Percentiles rank a stretch among this genome's conserved stretches.
These are phyloP conservation scores for Saccharomyces hybrid DNA, from an alignment of 1,139 yeast species.

Conservation along the genomic window DNA sequence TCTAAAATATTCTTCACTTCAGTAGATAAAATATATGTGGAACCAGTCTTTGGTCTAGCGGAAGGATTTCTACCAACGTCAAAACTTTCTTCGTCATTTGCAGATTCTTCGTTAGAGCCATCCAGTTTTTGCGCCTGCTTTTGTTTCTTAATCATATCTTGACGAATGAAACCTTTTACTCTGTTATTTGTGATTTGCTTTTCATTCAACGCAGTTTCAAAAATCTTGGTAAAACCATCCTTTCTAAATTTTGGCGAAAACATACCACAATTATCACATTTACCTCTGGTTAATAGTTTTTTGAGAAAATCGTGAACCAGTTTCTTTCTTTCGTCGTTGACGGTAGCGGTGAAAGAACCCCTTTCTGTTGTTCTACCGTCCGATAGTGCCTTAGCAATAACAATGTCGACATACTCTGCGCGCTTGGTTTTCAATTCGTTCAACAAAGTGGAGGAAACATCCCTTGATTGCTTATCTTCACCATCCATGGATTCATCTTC, in stretches of 20 bases:
- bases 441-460: conserved; percentile 34
- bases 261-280: conserved; percentile 95
- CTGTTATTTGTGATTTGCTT: conserved; percentile 76
- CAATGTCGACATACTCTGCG: conserved; percentile 58
- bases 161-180: conserved; percentile 69
- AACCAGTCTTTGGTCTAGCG: conserved; percentile 55
- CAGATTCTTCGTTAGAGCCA: conserved; percentile 19
- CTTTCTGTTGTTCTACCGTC: conserved; percentile 61
- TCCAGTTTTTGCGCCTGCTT: conserved; percentile 22
- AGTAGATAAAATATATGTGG: conserved; percentile 78
- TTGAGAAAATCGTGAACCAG: conserved; percentile 71
- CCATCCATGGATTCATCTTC: conserved; percentile 16
- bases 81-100: conserved; percentile 30
- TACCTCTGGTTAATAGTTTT: conserved; percentile 63
- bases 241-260: conserved; percentile 88
- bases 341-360: conserved; percentile 77
- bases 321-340: conserved; percentile 76
- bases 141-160: conserved; percentile 52
- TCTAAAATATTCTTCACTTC: conserved; percentile 76
- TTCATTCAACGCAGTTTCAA: conserved; percentile 76
- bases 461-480: conserved; percentile 30
- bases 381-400: conserved; percentile 63
- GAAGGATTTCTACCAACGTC: conserved; percentile 32
- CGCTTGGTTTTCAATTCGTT: conserved; percentile 49
- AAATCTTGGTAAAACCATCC: conserved; percentile 89